Evolutionary conservation across 805 yeast species (phyloP), one percentile per base, ranked within the genome.

Genomic region (Clavispora carvajalis): DNA sequence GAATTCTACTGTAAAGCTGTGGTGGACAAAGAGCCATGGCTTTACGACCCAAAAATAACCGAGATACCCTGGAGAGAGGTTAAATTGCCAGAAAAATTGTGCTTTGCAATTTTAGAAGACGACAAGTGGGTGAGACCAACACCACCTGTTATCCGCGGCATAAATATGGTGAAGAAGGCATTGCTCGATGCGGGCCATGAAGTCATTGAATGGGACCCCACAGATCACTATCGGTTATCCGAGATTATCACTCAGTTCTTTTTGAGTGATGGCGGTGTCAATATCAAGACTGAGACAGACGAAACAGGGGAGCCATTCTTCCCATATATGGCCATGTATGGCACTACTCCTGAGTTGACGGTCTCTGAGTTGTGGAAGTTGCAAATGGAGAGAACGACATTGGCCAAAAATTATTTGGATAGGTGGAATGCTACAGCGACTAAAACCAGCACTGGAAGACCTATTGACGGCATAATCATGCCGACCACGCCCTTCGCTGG

Each of bases 101-200:
- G 59, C n/a, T 54, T 76, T 48, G 78, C 73, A 3, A 55, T 76
- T 12, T 47, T 73, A 50, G 49, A 48, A 22, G 66, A 65, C 42
- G 80, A 77, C 51, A 71, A 70, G 7, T 49, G 60, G 18, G 65
- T 72, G 5, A 61, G 65, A 15, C 82, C 83, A 10, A 74, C 74
- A 22, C 83, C 84, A 1, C 82, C 83, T 8, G 67, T 79, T 13
- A 48, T 58, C 5, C 63, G 82, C 45, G 77, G 74, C 1, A 33
- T 79, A 40, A 52, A 64, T 16, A 51, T 51, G 7, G 61, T 60
- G 22, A 40, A 36, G 18, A 23, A 63, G 22, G 59, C 60, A 12
- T 54, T 65, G 36, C 48, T 54, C 22, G 65, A 55, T 22, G 69
- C 69, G 12, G 81, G 84, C 21, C 79, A 73, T 42, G 74, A 73